A percentile compares a stretch with the other conserved stretches of the same genome.
Conservation (phyloP, 495 filamentous ascomycete genomes). For the Corynascus novoguineensis region DNA sequence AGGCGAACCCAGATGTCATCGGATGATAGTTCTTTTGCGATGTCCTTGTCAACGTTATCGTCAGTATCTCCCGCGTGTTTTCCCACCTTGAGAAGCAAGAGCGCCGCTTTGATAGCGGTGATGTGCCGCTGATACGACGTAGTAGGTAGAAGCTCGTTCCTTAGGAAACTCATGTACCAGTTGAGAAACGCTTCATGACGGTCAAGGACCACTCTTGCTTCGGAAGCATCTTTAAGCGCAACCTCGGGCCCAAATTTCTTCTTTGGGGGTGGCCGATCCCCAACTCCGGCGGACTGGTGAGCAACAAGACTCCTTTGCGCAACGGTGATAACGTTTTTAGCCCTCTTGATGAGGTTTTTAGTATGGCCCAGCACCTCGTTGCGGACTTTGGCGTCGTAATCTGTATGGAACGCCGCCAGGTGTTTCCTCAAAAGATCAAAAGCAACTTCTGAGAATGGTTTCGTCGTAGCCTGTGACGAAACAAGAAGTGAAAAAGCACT, state of each 20-base stretch:
- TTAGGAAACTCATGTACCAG: conserved; percentile 69
- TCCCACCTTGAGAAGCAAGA: conserved; percentile 52
- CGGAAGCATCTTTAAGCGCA: conserved; percentile 17
- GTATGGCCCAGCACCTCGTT: conserved; percentile 66
- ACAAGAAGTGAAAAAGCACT: conserved; percentile 71
- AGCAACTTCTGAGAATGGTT: conserved; percentile 56
- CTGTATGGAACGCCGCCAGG: conserved; percentile 65
- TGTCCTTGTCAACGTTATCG: conserved; percentile 26
- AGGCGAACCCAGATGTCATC: conserved; percentile 53
- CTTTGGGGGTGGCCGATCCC: conserved; percentile 7
- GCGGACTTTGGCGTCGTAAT: conserved; percentile 77
- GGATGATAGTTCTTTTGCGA: conserved; percentile 16
- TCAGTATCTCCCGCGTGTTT: conserved; percentile 28
- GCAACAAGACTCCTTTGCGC: conserved; percentile 31
- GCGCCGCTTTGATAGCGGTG: conserved; percentile 64
- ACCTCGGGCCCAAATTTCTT: conserved; percentile 25
- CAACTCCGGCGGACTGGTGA: conserved; percentile 1
- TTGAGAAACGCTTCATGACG: conserved; percentile 56
- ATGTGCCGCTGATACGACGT: conserved; percentile 83
- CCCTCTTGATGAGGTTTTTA: conserved; percentile 60
- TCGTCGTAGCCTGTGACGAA: conserved; percentile 61
- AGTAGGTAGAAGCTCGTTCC: conserved; percentile 63
- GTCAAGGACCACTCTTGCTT: conserved; percentile 24
- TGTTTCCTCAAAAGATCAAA: conserved; percentile 55
- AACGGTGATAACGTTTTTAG: conserved; percentile 48